Evolutionary conservation across 176 grass and related monocot species (phyloP).

Genomic region (Carex cristatella): DNA sequence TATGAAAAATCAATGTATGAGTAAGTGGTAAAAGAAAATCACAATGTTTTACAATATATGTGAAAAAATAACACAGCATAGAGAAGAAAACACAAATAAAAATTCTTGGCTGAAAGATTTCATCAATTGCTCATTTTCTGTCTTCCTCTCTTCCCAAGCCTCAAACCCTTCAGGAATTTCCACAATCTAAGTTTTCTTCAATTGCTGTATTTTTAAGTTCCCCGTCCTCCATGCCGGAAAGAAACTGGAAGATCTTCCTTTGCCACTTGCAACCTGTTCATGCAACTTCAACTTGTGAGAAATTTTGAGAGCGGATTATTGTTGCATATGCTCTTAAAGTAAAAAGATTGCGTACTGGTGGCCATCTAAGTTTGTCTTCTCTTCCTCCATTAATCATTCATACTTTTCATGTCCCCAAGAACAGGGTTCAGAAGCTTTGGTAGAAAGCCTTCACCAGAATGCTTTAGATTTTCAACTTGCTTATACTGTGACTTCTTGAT

Average conservation of each 20-base stretch:
- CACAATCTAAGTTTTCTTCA: conserved; percentile 10
- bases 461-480: conserved; percentile 35
- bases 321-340: neutral
- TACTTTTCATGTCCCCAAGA: conserved; percentile 37
- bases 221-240: neutral
- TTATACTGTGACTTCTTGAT: conserved; percentile 30
- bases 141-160: too few relatives aligned
- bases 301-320: neutral
- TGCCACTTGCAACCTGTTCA: conserved; percentile 37
- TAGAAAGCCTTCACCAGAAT: conserved; percentile 40
- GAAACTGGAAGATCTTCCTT: conserved; percentile 25
- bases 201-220: conserved; percentile 19
- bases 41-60: too few relatives aligned
- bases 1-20: too few relatives aligned
- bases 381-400: conserved; percentile 33
- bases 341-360: conserved; percentile 23
- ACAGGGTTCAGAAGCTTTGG: conserved; percentile 28
- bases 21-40: too few relatives aligned
- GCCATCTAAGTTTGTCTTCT: conserved; percentile 22
- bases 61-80: too few relatives aligned
- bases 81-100: too few relatives aligned
- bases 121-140: too few relatives aligned
- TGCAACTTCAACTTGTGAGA: neutral
- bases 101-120: too few relatives aligned
- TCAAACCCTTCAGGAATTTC: too few relatives aligned